Conservation (phyloP, 1,284 basidiomycete species). For the Hemileia vastatrix region DNA sequence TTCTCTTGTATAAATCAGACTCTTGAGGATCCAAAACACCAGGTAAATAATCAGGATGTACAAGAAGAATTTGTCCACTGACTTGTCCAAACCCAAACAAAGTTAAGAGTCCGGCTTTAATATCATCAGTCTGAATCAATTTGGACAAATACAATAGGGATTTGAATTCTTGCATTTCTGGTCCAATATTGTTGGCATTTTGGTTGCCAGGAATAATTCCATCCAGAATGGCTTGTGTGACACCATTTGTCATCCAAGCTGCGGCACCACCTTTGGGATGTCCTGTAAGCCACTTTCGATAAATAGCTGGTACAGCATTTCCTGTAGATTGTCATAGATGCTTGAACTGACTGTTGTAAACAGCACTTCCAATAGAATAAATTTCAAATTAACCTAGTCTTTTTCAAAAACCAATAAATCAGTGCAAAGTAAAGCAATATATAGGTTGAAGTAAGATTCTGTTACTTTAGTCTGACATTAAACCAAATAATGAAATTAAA, state of each 20-base stretch:
- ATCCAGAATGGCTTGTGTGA: slow-evolving; percentile 72
- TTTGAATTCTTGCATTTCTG: slow-evolving; percentile 77
- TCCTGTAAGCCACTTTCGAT: slow-evolving; percentile 86
- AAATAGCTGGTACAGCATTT: slow-evolving; percentile 91
- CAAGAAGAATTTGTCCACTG: slow-evolving; percentile 76
- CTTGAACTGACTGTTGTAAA: slow-evolving; percentile 89
- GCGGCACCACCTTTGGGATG: slow-evolving; percentile 92
- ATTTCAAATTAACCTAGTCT: slow-evolving; percentile 9
- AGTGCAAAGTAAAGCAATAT: slow-evolving; percentile 16
- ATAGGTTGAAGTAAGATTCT: too few species aligned
- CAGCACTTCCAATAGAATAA: slow-evolving; percentile 76
- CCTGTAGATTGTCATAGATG: slow-evolving; percentile 77
- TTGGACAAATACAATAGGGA: slow-evolving; percentile 95
- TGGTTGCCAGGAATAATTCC: slow-evolving; percentile 95
- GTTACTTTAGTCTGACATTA: too few species aligned
- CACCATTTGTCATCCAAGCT: slow-evolving; percentile 92
- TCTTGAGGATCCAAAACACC: slow-evolving; percentile 64
- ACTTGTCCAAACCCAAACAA: slow-evolving; percentile 96
- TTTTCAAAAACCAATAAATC: slow-evolving; percentile 21
- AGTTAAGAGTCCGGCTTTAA: slow-evolving; percentile 62
- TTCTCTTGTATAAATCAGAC: slow-evolving; percentile 65
- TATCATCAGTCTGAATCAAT: slow-evolving; percentile 82
- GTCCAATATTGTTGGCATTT: slow-evolving; percentile 81
- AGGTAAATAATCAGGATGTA: slow-evolving; percentile 85
- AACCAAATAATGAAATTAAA: too few species aligned